Evolutionary conservation across 1,284 basidiomycete species (phyloP).

Genomic region (Exobasidium cylindrosporum): DNA sequence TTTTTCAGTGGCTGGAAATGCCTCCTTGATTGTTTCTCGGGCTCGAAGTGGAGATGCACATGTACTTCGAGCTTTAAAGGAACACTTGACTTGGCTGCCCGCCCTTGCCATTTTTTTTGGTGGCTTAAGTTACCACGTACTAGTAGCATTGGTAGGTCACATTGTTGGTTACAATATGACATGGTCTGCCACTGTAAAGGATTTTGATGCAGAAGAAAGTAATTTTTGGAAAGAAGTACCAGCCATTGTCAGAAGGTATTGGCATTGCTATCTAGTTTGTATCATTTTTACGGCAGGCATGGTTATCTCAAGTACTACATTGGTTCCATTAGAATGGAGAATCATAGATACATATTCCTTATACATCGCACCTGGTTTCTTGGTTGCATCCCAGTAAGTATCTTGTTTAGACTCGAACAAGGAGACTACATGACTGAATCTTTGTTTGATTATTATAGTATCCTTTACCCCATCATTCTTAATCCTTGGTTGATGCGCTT

Average conservation of each 20-base stretch:
- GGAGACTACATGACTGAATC: background rate
- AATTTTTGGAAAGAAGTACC: slow-evolving; percentile 68
- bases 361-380: slow-evolving; percentile 7
- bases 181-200: slow-evolving; percentile 60
- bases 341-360: slow-evolving; percentile 39
- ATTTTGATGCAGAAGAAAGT: too few species aligned
- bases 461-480: slow-evolving; percentile 1
- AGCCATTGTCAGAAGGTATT: slow-evolving; percentile 62
- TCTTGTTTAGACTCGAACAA: background rate
- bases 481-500: background rate
- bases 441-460: background rate
- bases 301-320: slow-evolving; percentile 61
- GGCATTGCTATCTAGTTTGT: slow-evolving; percentile 62
- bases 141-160: slow-evolving; percentile 72
- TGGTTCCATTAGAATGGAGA: slow-evolving; percentile 66
- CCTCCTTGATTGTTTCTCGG: background rate
- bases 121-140: slow-evolving; percentile 57
- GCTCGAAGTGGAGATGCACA: slow-evolving; percentile 62
- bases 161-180: slow-evolving; percentile 78
- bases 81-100: slow-evolving; percentile 72
- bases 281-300: slow-evolving; percentile 61
- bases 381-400: background rate
- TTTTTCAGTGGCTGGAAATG: slow-evolving; percentile 59
- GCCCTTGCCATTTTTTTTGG: slow-evolving; percentile 57
- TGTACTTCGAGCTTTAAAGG: slow-evolving; percentile 62